These are phyloP conservation scores for Leucocoprinus sp. DNA, from an alignment of 768 basidiomycete genomes.

Conservation along the genomic window DNA sequence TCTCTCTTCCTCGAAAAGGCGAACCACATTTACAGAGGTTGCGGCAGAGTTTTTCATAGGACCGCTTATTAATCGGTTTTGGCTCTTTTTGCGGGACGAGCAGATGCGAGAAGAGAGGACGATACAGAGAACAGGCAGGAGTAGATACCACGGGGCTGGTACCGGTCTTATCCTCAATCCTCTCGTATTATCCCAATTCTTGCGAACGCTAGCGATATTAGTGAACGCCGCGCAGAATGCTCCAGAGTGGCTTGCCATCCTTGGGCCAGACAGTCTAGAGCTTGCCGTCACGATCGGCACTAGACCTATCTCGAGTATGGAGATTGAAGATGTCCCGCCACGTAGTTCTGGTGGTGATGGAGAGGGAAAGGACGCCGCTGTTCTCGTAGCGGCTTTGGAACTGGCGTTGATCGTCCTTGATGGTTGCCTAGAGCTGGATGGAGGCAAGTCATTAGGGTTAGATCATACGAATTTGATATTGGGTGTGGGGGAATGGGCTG, in stretches of 20 bases:
- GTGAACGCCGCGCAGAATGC: conserved; percentile 79
- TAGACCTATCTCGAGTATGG: conserved; percentile 42
- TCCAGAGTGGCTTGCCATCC: conserved; percentile 68
- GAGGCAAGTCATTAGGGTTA: conserved; percentile 62
- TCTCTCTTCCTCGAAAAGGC: conserved; percentile 12
- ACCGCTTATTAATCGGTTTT: conserved; percentile 90
- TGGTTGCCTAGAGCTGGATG: conserved; percentile 66
- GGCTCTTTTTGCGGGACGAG: conserved; percentile 86
- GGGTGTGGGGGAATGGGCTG: conserved; percentile 76
- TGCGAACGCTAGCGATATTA: conserved; percentile 70
- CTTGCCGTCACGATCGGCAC: conserved; percentile 76
- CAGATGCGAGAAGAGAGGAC: conserved; percentile 69
- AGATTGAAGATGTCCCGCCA: conserved; percentile 24
- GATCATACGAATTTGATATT: conserved; percentile 70
- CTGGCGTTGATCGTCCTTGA: conserved; percentile 71
- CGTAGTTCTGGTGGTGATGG: conserved; percentile 23
- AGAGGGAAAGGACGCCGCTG: conserved; percentile 54
- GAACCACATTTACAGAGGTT: conserved; percentile 51
- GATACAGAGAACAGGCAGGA: conserved; percentile 40
- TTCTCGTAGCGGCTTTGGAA: conserved; percentile 71
- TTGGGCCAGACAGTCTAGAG: conserved; percentile 79
- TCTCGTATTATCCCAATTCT: conserved; percentile 64
- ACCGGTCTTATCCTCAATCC: conserved; percentile 80
- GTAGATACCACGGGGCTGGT: conserved; percentile 63
- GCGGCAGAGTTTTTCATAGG: conserved; percentile 86